Base-by-base conservation (phyloP, 1,284 basidiomycete species). In the Ustilago nuda region DNA sequence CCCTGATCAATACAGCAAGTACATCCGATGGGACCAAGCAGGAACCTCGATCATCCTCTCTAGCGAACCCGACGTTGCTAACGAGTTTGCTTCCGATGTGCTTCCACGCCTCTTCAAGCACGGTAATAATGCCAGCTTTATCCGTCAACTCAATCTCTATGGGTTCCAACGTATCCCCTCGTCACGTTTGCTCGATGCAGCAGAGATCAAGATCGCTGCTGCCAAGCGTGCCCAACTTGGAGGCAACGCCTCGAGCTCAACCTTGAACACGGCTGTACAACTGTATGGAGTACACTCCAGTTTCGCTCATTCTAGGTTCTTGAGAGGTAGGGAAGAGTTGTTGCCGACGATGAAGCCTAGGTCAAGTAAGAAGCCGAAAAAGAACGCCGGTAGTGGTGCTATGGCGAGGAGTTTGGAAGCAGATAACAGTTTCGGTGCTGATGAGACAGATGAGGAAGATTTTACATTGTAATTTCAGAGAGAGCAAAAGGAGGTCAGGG, bases 111-210 rank as follows among this genome's bases (percentile, higher is more conserved):
- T 85, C 11, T 84, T 85, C 74, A 85, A 85, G 71, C 83, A 85
- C 63, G 84, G 84, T 36, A 85, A 85, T 66, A 84, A 84, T 52
- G 84, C 84, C 6, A 80, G 77, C 57, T 85, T 85, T 52, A 81
- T 85, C 41, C 77, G 84, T 2, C 84, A 85, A 64, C 75, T 85
- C 55, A 85, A 85, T 61, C 61, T 85, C 56, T 85, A 85, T 61
- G 83, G 84, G 8, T 85, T 85, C 74, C 84, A 85, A 61, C 72
- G 84, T 30, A 81, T 85, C 17, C 82, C 83, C 0, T 82, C 82
- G 15, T 83, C 82, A 33, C 74, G 84, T 19, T 60, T 84, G 30
- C 63, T 85, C 17, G 81, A 84, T 45, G 60, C 71, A 4, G 72
- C 76, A 5, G 84, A 85, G 67, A 76, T 78, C 61, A 80, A 78